phyloP scores from a whole-genome alignment of 2,329 filamentous ascomycete genomes.

The Fusarium sororula region DNA sequence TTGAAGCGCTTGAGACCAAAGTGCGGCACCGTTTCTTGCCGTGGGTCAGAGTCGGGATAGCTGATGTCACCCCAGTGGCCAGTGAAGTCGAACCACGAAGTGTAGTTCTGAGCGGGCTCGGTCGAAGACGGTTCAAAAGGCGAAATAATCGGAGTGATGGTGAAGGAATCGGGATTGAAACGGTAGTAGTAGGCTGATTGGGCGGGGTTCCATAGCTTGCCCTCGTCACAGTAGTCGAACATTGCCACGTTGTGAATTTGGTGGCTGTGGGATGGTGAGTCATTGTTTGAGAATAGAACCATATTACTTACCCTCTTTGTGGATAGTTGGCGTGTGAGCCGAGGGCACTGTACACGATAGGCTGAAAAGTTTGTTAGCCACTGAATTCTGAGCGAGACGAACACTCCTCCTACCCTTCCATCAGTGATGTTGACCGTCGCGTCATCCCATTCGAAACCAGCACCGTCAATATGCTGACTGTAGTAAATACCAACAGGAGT shows the following conservation, averaged over 20 bases:
- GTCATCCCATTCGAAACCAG: constrained; percentile 44
- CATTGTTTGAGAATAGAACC: not conserved
- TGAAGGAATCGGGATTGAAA: constrained; percentile 40
- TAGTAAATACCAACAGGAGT: constrained; percentile 43
- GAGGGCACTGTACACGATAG: constrained; percentile 47
- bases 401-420: constrained; percentile 38
- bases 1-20: constrained; percentile 48
- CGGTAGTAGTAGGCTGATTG: constrained; percentile 50
- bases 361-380: constrained; percentile 32
- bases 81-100: constrained; percentile 48
- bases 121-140: constrained; percentile 13
- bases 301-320: constrained; percentile 37
- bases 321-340: constrained; percentile 50
- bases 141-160: constrained; percentile 29
- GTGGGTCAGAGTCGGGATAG: constrained; percentile 45
- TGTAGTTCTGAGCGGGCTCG: constrained; percentile 38
- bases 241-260: constrained; percentile 47
- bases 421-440: constrained; percentile 32
- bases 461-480: constrained; percentile 42
- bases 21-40: constrained; percentile 43
- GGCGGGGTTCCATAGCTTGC: constrained; percentile 47
- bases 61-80: constrained; percentile 48
- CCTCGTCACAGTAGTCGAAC: constrained; percentile 48
- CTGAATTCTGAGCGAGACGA: no score
- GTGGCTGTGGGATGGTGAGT: constrained; percentile 31